These are phyloP conservation scores for Marchantia paleacea DNA, from an alignment of 225 moss, liverwort and hornwort genomes.

Conservation along the genomic window DNA sequence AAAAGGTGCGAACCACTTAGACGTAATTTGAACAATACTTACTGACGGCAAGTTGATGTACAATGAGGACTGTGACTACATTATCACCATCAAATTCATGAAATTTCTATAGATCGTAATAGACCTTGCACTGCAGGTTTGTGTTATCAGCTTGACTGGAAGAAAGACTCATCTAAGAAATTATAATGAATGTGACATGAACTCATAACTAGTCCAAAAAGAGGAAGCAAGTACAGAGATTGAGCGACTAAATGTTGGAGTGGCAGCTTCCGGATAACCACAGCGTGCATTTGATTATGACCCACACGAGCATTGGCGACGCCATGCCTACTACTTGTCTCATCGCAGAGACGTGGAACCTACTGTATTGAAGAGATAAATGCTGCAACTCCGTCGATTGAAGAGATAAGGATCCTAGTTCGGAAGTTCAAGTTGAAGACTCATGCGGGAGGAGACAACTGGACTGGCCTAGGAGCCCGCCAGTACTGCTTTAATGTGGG, in stretches of 20 bases:
- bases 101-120: not conserved
- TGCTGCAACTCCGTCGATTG: not conserved
- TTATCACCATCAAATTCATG: not conserved
- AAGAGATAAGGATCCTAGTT: not conserved
- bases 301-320: not conserved
- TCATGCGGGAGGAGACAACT: too few relatives aligned
- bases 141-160: not conserved
- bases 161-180: not conserved
- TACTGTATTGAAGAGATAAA: not conserved
- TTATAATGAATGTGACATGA: not conserved
- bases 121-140: not conserved
- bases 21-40: not conserved
- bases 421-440: too few relatives aligned
- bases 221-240: not conserved
- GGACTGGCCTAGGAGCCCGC: too few relatives aligned
- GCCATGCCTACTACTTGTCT: not conserved
- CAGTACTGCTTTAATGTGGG: too few relatives aligned
- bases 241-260: not conserved
- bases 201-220: not conserved
- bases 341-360: not conserved
- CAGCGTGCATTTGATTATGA: not conserved
- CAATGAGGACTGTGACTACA: not conserved
- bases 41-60: not conserved
- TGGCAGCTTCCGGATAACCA: not conserved
- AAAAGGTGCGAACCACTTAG: slow-evolving; percentile 7